Evolutionary conservation across 2,329 filamentous ascomycete genomes (phyloP).

Genomic region (Pezicula neosporulosa): DNA sequence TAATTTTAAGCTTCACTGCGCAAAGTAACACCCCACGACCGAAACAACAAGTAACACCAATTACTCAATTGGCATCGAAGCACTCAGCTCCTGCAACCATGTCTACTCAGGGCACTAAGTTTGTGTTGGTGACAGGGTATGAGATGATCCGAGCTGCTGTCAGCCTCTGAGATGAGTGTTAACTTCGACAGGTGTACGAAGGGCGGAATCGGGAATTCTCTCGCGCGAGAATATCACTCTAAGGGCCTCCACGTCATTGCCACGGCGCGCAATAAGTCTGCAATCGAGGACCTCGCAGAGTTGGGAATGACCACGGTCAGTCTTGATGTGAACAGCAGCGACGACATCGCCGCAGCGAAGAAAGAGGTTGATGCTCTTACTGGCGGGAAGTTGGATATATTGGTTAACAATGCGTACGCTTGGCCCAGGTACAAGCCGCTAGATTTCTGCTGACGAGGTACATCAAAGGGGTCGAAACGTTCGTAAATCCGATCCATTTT

Average conservation of each 20-base stretch:
- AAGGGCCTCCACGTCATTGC: conserved; percentile 5
- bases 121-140: not conserved
- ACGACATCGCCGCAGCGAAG: not conserved
- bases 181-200: not conserved
- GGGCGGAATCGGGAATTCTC: conserved; percentile 4
- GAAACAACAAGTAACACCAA: too few species aligned
- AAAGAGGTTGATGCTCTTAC: conserved; percentile 1
- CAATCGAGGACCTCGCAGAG: not conserved
- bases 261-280: conserved; percentile 3
- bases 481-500: too few species aligned
- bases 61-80: too few species aligned
- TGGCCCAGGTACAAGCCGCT: not conserved
- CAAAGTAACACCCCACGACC: too few species aligned
- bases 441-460: too few species aligned
- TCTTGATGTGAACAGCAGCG: conserved; percentile 1
- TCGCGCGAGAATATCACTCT: conserved; percentile 4
- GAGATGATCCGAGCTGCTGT: not conserved
- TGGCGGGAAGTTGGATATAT: not conserved
- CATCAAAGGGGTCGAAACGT: not conserved
- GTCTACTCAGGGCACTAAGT: not conserved
- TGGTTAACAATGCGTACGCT: conserved; percentile 1
- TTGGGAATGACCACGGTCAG: conserved; percentile 4
- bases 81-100: not conserved
- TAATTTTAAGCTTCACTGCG: too few species aligned
- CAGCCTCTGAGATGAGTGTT: not conserved